Evolutionary conservation across 2,329 filamentous ascomycete genomes (phyloP).

Genomic region (Aspergillus quadrilineatus): DNA sequence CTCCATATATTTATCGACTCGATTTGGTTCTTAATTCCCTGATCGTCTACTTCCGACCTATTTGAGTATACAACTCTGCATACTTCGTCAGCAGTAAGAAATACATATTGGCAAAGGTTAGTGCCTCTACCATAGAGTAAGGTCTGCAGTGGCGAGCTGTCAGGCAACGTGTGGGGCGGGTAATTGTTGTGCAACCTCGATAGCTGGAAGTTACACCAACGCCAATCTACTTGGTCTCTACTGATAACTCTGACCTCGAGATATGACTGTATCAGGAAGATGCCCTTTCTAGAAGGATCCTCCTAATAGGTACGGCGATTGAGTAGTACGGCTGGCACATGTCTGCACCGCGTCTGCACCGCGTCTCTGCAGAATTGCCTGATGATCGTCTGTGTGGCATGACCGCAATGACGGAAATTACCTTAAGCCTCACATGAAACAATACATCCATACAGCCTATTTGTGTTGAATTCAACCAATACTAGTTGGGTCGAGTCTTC

Average conservation of each 20-base stretch:
- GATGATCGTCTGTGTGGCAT: background rate
- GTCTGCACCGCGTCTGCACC: background rate
- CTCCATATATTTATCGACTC: background rate
- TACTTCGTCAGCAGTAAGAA: too few species aligned
- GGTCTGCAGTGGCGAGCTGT: background rate
- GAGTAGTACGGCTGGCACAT: background rate
- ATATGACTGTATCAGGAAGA: background rate
- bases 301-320: background rate
- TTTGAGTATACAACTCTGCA: too few species aligned
- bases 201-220: slow-evolving; percentile 1
- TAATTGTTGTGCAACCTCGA: background rate
- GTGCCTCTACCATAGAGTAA: too few species aligned
- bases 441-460: background rate
- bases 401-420: background rate
- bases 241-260: background rate
- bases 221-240: background rate
- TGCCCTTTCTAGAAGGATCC: background rate
- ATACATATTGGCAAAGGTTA: too few species aligned
- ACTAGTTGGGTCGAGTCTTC: background rate
- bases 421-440: background rate
- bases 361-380: background rate
- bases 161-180: background rate
- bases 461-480: background rate
- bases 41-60: too few species aligned
- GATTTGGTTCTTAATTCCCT: background rate